Base-by-base conservation (phyloP, 441 rosid genomes). In the Metrosideros polymorpha region DNA sequence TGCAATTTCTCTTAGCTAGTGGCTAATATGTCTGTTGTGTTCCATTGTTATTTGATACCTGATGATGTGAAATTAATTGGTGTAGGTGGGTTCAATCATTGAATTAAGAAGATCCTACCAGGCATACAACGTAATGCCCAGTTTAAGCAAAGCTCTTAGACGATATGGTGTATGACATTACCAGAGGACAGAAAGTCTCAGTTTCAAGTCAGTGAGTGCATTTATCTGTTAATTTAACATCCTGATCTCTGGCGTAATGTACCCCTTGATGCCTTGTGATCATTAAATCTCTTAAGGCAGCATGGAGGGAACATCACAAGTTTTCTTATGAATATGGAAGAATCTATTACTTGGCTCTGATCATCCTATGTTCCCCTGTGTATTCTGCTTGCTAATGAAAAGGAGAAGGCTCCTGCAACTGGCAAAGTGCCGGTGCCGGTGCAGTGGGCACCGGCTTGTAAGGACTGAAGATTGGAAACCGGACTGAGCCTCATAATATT, bases 91-190 rank as follows among this genome's bases (percentile, higher is more conserved):
- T 82, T 97, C 99, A 47, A 96, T 97, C 83, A 96, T 97, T 84
- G 99, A 97, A 89, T 94, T 97, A 61, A 92, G 99, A 93, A 93
- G 98, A 92, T 97, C 99, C 79, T 96, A 97, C 89, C 98, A 95
- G 90, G 99, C 99, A 61, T 97, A 96, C 90, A 95, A 95, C 66
- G 99, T 97, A 82, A 95, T 97, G 99, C 99, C 99, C 82, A 92
- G 95, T 91, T 92, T 97, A 90, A 95, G 98, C 92, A 95, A 96
- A 92, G 98, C 98, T 82, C 91, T 95, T 51, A 90, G 87, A 93
- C 94, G 97, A 47, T 95, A 97, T 88, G 99, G 95, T 42, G 94
- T 93, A 75, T 96, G 86, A 92, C 49, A n/a, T 88, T 12, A 55
- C 59, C 86, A 50, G 84, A 85, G 83, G 86, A 84, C 86, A 84